Percentiles rank a stretch among this genome's conserved stretches.
phyloP scores from a whole-genome alignment of 768 basidiomycete genomes.

The Punctularia strigosozonata region DNA sequence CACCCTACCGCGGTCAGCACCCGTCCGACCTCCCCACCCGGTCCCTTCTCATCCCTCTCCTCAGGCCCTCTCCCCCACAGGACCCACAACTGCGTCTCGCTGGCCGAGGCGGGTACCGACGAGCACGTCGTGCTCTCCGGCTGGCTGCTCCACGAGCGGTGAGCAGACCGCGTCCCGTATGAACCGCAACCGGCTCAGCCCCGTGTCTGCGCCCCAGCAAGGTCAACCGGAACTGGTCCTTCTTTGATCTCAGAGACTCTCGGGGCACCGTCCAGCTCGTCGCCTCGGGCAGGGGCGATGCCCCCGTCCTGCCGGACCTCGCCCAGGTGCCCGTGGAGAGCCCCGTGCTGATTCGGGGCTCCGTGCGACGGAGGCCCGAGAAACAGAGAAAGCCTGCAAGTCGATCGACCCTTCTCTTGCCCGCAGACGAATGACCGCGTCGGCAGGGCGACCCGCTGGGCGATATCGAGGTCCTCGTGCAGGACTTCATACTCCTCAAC shows the following conservation, averaged over 20 bases:
- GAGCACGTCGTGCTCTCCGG: constrained; percentile 61
- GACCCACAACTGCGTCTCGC: constrained; percentile 54
- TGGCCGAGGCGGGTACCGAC: constrained; percentile 42
- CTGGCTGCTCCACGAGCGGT: constrained; percentile 79
- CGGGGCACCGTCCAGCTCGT: constrained; percentile 73
- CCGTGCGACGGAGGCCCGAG: constrained; percentile 51
- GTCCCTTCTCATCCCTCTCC: background rate
- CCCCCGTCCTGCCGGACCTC: constrained; percentile 28
- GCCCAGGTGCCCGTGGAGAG: constrained; percentile 66
- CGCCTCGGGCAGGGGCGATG: constrained; percentile 22
- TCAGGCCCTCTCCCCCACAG: constrained; percentile 46
- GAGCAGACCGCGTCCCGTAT: constrained; percentile 16
- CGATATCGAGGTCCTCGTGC: constrained; percentile 71
- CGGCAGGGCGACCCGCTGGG: constrained; percentile 51
- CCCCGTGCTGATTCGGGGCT: constrained; percentile 63
- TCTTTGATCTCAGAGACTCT: constrained; percentile 78
- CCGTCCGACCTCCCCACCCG: too few relatives aligned
- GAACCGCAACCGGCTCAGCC: constrained; percentile 16
- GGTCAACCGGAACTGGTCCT: constrained; percentile 57
- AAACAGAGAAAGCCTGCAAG: constrained; percentile 48
- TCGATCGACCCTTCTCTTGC: constrained; percentile 5
- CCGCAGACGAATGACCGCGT: constrained; percentile 6
- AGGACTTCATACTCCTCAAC: constrained; percentile 65
- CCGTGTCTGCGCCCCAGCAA: constrained; percentile 36
- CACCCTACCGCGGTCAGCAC: too few relatives aligned